Conservation (phyloP, 768 basidiomycete genomes). For the Phylloporus sp. region DNA sequence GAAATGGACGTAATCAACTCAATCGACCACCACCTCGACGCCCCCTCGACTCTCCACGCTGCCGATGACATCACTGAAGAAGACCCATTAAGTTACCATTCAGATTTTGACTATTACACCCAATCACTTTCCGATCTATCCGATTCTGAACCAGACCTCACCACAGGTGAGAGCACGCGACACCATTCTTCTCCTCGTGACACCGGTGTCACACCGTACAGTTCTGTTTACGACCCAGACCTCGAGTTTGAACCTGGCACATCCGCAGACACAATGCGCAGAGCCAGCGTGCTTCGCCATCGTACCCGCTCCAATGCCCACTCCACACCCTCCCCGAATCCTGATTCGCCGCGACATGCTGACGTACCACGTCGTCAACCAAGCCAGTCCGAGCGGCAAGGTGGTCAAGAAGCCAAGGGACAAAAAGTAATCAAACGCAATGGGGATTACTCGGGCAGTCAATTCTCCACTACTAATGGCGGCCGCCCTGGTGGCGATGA, state of each 20-base stretch:
- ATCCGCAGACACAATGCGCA: constrained; percentile 36
- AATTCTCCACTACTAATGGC: constrained; percentile 18
- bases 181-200: constrained; percentile 8
- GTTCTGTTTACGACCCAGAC: constrained; percentile 20
- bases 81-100: constrained; percentile 33
- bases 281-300: not conserved
- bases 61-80: constrained; percentile 16
- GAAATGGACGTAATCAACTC: constrained; percentile 19
- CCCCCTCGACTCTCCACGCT: not conserved
- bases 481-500: constrained; percentile 39
- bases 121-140: constrained; percentile 29
- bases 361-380: constrained; percentile 21
- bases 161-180: constrained; percentile 1
- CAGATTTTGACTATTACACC: constrained; percentile 36
- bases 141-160: constrained; percentile 26
- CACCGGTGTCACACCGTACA: constrained; percentile 14
- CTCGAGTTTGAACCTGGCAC: constrained; percentile 41
- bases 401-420: constrained; percentile 9
- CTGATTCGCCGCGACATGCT: constrained; percentile 12
- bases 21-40: constrained; percentile 8
- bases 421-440: constrained; percentile 10
- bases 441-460: constrained; percentile 17
- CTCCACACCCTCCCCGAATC: not conserved
- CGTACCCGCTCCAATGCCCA: not conserved
- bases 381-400: constrained; percentile 11